Base-by-base conservation (phyloP, 345 rosid genomes). In the Corchorus capsularis region DNA sequence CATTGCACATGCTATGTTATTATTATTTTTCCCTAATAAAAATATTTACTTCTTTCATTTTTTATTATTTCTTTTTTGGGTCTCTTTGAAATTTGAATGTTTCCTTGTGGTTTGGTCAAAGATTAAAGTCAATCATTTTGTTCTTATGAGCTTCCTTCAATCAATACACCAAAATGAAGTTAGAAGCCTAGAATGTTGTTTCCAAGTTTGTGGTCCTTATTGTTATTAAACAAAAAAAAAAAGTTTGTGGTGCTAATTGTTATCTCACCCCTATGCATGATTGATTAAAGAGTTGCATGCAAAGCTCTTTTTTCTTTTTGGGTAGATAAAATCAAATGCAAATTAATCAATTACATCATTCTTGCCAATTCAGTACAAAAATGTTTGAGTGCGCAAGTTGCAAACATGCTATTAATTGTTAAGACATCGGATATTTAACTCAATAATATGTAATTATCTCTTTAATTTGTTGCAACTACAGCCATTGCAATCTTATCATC, bases 1-100 rank as follows among this genome's bases (percentile, higher is more conserved):
- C 71, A 27, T 49, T 13, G 43, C 72, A 69, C 72, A 69, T 69
- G 57, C 57, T 32, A 27, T 69, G 72, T 67, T 67, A 46, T 27
- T 27, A 27, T 27, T 27, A 27, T 27, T 27, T 27, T 46, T 67
- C 32, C 43, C 14, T 12, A 12, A 39, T 6, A 27, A 27, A 27
- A 27, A 27, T 27, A 27, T 27, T 27, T 27, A 3, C 19, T 6
- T 15, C 17, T 13, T 69, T 45, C 8, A 45, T 69, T 5, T 52
- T 15, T 8, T n/a, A n/a, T 39, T 39, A 39, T 6, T 39, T 39
- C 43, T 7, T 17, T 13, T 46, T 49, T n/a, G 15, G 69, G 27
- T 41, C 9, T 43, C 52, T 65, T 69, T 69, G 59, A 68, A 27
- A 34, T 65, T 69, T 69, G 59, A 68, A 27, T 69, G 57, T 49